Evolutionary conservation across 2,329 filamentous ascomycete species (phyloP).

Genomic region (Epichloe festucae): DNA sequence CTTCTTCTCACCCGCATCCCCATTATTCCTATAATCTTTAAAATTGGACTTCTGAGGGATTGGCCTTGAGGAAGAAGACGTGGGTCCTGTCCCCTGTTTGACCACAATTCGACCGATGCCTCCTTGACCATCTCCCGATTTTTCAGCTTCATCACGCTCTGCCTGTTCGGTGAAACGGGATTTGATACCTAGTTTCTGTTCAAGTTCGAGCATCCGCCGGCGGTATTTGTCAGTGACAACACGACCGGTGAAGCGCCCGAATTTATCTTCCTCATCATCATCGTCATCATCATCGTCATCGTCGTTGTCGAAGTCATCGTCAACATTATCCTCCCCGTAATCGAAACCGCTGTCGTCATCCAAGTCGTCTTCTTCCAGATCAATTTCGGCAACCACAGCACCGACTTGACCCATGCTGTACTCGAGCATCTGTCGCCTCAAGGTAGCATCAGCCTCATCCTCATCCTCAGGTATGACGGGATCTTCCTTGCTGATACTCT

Average conservation of each 20-base stretch:
- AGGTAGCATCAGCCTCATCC: constrained; percentile 61
- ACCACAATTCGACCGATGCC: constrained; percentile 46
- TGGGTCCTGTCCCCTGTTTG: constrained; percentile 14
- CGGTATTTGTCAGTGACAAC: constrained; percentile 64
- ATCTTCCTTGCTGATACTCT: constrained; percentile 29
- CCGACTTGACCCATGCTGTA: constrained; percentile 85
- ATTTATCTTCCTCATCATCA: constrained; percentile 60
- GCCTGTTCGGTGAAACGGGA: constrained; percentile 41
- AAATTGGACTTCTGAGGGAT: constrained; percentile 20
- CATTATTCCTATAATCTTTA: constrained; percentile 15
- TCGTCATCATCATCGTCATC: constrained; percentile 34
- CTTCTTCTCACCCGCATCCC: constrained; percentile 36
- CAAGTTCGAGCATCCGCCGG: constrained; percentile 72
- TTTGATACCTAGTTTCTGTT: constrained; percentile 57
- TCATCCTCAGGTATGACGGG: constrained; percentile 60
- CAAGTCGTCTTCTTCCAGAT: constrained; percentile 57
- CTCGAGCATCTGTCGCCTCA: constrained; percentile 79
- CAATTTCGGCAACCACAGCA: constrained; percentile 81
- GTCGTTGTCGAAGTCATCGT: constrained; percentile 38
- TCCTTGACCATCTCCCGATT: constrained; percentile 27
- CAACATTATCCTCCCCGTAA: constrained; percentile 36
- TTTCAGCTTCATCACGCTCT: constrained; percentile 25
- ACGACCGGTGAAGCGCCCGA: constrained; percentile 56
- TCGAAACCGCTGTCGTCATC: constrained; percentile 41
- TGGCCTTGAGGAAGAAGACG: constrained; percentile 10